Conservation (phyloP, 2,329 filamentous ascomycete genomes). For the Clarireedia hainanense region DNA sequence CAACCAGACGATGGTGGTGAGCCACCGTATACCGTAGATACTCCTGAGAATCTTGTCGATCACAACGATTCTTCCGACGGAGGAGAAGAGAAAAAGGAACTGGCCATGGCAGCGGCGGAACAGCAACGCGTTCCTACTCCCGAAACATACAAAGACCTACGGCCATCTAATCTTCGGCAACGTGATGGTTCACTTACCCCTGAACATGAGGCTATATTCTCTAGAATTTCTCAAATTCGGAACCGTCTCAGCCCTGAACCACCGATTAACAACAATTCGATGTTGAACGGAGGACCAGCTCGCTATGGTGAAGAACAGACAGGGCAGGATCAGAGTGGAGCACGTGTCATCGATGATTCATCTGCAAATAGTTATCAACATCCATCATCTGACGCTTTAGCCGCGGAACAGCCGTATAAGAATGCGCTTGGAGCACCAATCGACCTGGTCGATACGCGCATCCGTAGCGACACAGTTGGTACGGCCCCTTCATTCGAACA, state of each 20-base stretch:
- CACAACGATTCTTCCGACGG: background rate
- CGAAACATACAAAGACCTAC: background rate
- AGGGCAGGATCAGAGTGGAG: background rate
- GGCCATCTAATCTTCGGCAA: background rate
- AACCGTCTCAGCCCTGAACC: background rate
- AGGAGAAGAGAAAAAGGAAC: background rate
- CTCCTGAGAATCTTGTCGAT: conserved; percentile 10
- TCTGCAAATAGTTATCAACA: background rate
- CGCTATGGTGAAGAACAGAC: background rate
- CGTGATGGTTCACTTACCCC: background rate
- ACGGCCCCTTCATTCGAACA: conserved; percentile 21
- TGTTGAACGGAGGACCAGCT: background rate
- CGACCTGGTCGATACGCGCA: background rate
- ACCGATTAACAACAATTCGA: background rate
- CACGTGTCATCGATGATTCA: background rate
- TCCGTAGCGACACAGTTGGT: conserved; percentile 18
- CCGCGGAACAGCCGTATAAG: background rate
- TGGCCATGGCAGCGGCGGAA: background rate
- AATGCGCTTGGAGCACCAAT: background rate
- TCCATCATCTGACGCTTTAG: background rate
- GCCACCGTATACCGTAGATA: conserved; percentile 10
- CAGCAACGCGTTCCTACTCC: background rate
- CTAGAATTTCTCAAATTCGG: conserved; percentile 3
- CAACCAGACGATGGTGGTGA: background rate
- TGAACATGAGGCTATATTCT: conserved; percentile 8